These are phyloP conservation scores for Penicillium griseofulvum DNA, from an alignment of 2,329 filamentous ascomycete genomes.

Conservation along the genomic window DNA sequence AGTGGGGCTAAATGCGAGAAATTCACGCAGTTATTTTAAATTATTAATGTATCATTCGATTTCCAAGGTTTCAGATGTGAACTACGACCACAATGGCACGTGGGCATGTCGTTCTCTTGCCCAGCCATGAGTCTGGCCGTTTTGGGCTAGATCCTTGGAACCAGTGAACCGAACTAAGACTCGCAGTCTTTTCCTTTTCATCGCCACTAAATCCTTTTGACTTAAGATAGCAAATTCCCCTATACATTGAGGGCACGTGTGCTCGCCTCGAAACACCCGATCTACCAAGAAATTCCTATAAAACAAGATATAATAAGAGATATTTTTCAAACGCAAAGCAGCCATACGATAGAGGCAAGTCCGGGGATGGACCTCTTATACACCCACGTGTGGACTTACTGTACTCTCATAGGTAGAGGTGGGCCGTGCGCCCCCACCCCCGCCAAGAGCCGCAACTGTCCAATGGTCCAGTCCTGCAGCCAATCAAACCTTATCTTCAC, in stretches of 20 bases:
- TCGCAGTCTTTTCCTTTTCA: neutral
- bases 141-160: neutral
- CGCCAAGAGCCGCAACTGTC: conserved; percentile 16
- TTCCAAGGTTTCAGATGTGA: no score
- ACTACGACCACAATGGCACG: neutral
- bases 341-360: neutral
- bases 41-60: neutral
- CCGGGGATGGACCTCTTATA: conserved; percentile 5
- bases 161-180: neutral
- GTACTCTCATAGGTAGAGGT: conserved; percentile 16
- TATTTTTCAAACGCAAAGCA: neutral
- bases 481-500: neutral
- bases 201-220: neutral
- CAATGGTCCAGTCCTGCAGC: neutral
- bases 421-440: conserved; percentile 9
- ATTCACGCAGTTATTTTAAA: neutral
- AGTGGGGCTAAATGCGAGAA: neutral
- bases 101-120: neutral
- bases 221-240: neutral
- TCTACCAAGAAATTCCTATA: no score
- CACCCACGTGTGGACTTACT: conserved; percentile 9
- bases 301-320: neutral
- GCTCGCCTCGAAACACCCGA: neutral
- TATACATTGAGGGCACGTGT: neutral
- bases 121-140: neutral